Conservation (phyloP, 805 yeast species). For the Metschnikowia lunata region DNA sequence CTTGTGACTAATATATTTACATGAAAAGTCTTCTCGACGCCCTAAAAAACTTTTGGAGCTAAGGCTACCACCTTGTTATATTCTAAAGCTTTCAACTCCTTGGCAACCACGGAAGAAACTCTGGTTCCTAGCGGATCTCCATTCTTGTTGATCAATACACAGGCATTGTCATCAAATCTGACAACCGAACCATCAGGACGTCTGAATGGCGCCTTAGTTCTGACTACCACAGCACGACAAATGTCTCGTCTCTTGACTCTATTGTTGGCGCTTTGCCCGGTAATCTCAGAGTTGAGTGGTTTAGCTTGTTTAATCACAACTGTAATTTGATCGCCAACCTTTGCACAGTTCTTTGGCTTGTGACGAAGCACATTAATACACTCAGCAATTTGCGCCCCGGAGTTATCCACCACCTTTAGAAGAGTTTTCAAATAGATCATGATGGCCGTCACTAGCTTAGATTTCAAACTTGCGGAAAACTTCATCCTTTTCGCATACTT, state of each 20-base stretch:
- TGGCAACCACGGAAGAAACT: slow-evolving; percentile 85
- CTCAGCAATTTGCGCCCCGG: slow-evolving; percentile 92
- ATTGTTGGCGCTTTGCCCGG: slow-evolving; percentile 71
- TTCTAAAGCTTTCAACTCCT: slow-evolving; percentile 79
- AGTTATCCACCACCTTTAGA: slow-evolving; percentile 88
- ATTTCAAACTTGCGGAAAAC: too few relatives aligned
- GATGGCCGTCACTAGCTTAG: slow-evolving; percentile 3
- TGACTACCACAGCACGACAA: slow-evolving; percentile 90
- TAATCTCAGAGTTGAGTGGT: slow-evolving; percentile 64
- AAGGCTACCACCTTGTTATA: slow-evolving; percentile 82
- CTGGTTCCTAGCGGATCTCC: slow-evolving; percentile 95
- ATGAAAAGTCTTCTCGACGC: slow-evolving; percentile 4
- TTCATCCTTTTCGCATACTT: slow-evolving; percentile 4
- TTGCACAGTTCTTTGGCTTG: slow-evolving; percentile 76
- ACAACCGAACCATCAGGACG: slow-evolving; percentile 86
- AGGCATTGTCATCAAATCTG: slow-evolving; percentile 93
- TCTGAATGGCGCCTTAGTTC: slow-evolving; percentile 74
- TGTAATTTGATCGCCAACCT: slow-evolving; percentile 87
- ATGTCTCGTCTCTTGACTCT: slow-evolving; percentile 94
- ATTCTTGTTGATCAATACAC: slow-evolving; percentile 88
- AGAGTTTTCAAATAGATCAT: slow-evolving; percentile 90
- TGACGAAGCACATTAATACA: slow-evolving; percentile 94
- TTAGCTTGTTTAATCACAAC: slow-evolving; percentile 91
- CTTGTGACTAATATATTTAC: slow-evolving; percentile 7
- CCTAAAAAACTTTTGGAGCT: slow-evolving; percentile 62